Base-by-base conservation (phyloP, 139 green algal species). In the Tetradesmus lagerheimii region DNA sequence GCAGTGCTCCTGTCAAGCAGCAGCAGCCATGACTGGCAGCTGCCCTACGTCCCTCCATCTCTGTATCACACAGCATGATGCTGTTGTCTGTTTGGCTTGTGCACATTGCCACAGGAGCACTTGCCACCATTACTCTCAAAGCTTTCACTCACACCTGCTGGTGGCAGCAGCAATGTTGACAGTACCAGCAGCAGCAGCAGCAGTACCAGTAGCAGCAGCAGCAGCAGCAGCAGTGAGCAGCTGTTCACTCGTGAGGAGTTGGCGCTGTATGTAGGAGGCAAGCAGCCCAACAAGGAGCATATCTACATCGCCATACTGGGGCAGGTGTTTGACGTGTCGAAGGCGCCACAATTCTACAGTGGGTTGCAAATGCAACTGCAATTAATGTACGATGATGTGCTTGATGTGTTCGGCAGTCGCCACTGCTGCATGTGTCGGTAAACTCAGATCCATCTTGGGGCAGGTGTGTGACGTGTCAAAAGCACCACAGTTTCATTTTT, bases 381-480 rank as follows among this genome's bases (percentile, higher is more conserved):
- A n/a, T n/a, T n/a, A n/a, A n/a, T n/a, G n/a, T n/a, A n/a, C n/a
- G n/a, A n/a, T n/a, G n/a, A n/a, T n/a, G n/a, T n/a, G n/a, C n/a
- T n/a, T n/a, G n/a, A n/a, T n/a, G n/a, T n/a, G n/a, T n/a, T n/a
- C n/a, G n/a, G n/a, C n/a, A n/a, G n/a, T n/a, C n/a, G n/a, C n/a
- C n/a, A n/a, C n/a, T n/a, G n/a, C n/a, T n/a, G n/a, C n/a, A n/a
- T n/a, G n/a, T n/a, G n/a, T n/a, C n/a, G n/a, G n/a, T n/a, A n/a
- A n/a, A n/a, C n/a, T n/a, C n/a, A n/a, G n/a, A n/a, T n/a, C n/a
- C n/a, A n/a, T n/a, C n/a, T n/a, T n/a, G n/a, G n/a, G n/a, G n/a
- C n/a, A 95, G 37, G 94, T 98, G 47, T 98, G 94, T 84, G 96
- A 97, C 75, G 96, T 98, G 37, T 93, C 90, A 0, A 41, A 43